Evolutionary conservation across 306 rosid genomes (phyloP), one percentile per base, ranked within the genome.

Genomic region (Vigna hirtella): DNA sequence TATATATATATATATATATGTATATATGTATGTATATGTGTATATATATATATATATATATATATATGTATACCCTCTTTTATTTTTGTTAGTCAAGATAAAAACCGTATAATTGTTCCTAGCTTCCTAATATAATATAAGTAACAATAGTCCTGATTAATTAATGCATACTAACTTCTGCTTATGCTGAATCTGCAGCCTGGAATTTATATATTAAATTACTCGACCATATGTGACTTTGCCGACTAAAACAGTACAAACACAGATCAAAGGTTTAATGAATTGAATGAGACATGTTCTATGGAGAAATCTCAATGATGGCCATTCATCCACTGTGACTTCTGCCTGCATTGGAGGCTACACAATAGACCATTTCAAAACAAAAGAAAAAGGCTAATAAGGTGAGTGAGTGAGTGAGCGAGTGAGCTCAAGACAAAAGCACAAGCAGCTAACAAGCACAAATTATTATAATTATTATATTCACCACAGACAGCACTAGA

Each of bases 271-370:
- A 22, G 52, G 12, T 6, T 73, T 45, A 78, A 73, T 28, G 67
- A 77, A 76, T 50, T 72, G 16, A 77, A 28, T 4, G 50, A 66
- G 52, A 75, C 53, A 75, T 64, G 67, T 75, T 65, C 18, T 8
- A 16, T 51, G 51, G 48, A 48, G 13, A 70, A 78, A 53, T 65
- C 42, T 73, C 49, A 81, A 76, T 67, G 77, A 72, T 66, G 79
- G 61, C 77, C 40, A 72, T 73, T 79, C 79, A 63, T 82, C 71
- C 72, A 72, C 80, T 17, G 52, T 74, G 30, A 69, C 66, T 77
- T 79, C 82, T 79, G 61, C 80, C 84, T 30, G 80, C 80, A 79
- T 58, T 76, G 73, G 84, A 63, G 82, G 81, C 81, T 84, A 79
- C 77, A 82, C 62, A 62, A 71, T 53, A 49, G 8, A 66, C 74